Conservation (phyloP, 2,329 filamentous ascomycete species). For the Xylariaceae sp. region DNA sequence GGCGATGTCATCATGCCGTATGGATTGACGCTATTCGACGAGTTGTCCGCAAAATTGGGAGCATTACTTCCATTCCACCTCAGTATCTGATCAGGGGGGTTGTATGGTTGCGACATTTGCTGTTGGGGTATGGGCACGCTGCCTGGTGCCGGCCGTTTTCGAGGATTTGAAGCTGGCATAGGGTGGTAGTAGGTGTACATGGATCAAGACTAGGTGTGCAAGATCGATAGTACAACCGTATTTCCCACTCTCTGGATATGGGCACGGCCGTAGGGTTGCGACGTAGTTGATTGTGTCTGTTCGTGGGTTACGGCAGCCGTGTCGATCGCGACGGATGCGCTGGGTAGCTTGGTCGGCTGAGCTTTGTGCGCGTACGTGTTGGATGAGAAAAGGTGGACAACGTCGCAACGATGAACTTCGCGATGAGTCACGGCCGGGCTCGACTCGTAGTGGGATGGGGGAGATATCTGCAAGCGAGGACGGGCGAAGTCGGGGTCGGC, state of each 20-base stretch:
- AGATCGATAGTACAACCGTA: neutral
- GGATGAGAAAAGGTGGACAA: neutral
- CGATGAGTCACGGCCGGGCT: neutral
- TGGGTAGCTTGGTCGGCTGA: no score
- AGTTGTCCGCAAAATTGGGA: constrained; percentile 27
- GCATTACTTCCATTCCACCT: constrained; percentile 47
- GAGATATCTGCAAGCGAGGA: constrained; percentile 5
- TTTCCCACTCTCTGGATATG: no score
- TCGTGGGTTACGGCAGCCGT: no score
- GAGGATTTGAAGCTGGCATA: constrained; percentile 29
- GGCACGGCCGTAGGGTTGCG: no score
- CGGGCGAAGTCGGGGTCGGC: constrained; percentile 7
- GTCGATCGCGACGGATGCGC: no score
- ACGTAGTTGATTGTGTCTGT: no score
- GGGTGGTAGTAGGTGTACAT: constrained; percentile 26
- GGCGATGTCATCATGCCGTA: constrained; percentile 25
- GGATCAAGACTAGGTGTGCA: constrained; percentile 8
- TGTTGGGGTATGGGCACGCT: constrained; percentile 30
- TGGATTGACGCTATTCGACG: constrained; percentile 29
- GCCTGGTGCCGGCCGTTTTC: constrained; percentile 30
- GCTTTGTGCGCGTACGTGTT: no score
- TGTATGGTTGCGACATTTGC: constrained; percentile 36
- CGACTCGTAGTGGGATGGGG: neutral
- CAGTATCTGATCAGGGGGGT: constrained; percentile 44
- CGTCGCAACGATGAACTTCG: no score